Evolutionary conservation across 371 early-diverging fungal genomes (phyloP), one percentile per base, ranked within the genome.

Genomic region (Dinochytrium kinnereticum): DNA sequence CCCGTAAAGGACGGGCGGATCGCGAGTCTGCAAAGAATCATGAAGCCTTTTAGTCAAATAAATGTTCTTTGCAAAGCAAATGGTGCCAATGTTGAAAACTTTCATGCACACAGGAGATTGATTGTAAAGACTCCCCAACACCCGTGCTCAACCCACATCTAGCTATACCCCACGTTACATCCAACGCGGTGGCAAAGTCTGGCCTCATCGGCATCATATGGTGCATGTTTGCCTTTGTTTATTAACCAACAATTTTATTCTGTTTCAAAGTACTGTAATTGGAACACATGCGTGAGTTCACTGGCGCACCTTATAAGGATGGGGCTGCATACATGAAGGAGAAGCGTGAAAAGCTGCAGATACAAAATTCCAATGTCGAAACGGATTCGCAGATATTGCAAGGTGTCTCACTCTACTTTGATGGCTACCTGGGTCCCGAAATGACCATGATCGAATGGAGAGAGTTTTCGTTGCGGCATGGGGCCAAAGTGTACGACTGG

Each of bases 311-410:
- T 19, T 75, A 71, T 38, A 33, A 66, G 26, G 61, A 51, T 15
- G 26, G 55, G 49, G 50, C 69, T 28, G 81, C 76, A 49, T 81
- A 81, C 68, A 78, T 78, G 78, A 53, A 36, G 1, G 69, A 59
- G 33, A 81, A 81, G 73, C 59, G 74, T 17, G 66, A 40, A 19
- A 81, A 81, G 76, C 78, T 75, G 69, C 75, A 66, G 33, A 34
- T 37, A 10, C 78, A 81, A 55, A 71, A 71, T 33, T 51, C 10
- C n/a, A 24, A 24, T 26, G 26, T 38, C 1, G 59, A 59, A 21
- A 30, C 70, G 19, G 74, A 34, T 17, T 73, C 73, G 5, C 53
- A 31, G n/a, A 59, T 76, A 24, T 40, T 74, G 17, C 19, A 68
- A 5, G 75, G 73, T 2, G 30, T 76, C 30, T 33, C 49, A 2